Conservation (phyloP, 1,139 yeast genomes). For the Hyphopichia pseudoburtonii region DNA sequence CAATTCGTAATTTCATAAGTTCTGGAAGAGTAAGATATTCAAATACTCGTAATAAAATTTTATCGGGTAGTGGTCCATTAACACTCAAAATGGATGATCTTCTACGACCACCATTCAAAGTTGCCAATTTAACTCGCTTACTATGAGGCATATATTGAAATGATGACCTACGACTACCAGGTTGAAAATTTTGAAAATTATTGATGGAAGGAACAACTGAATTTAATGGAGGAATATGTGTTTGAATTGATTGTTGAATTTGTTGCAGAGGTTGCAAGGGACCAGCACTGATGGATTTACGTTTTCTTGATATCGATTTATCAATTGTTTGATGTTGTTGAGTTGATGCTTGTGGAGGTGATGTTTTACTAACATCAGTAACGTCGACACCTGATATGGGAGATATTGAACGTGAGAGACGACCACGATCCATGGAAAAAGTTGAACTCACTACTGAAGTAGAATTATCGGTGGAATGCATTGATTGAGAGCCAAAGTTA, state of each 20-base stretch:
- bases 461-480: neutral
- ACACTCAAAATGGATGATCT: conserved; percentile 55
- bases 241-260: conserved; percentile 8
- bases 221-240: conserved; percentile 4
- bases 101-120: conserved; percentile 42
- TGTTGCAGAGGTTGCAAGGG: conserved; percentile 10
- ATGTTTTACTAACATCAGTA: conserved; percentile 5
- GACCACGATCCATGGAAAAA: conserved; percentile 3
- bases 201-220: conserved; percentile 6
- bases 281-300: conserved; percentile 9
- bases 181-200: conserved; percentile 13
- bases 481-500: neutral
- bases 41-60: conserved; percentile 52
- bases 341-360: conserved; percentile 5
- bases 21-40: conserved; percentile 52
- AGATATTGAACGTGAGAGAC: conserved; percentile 23
- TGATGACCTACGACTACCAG: conserved; percentile 5
- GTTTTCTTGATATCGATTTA: conserved; percentile 6
- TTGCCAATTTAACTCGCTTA: conserved; percentile 49
- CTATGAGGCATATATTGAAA: conserved; percentile 55
- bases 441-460: conserved; percentile 1
- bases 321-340: conserved; percentile 3
- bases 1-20: conserved; percentile 55
- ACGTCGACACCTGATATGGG: conserved; percentile 16
- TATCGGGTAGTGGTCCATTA: conserved; percentile 59